A percentile compares a stretch with the other conserved stretches of the same genome.
These are phyloP conservation scores for Uronychia setigera DNA, from an alignment of 73 alveolate species.

Conservation along the genomic window DNA sequence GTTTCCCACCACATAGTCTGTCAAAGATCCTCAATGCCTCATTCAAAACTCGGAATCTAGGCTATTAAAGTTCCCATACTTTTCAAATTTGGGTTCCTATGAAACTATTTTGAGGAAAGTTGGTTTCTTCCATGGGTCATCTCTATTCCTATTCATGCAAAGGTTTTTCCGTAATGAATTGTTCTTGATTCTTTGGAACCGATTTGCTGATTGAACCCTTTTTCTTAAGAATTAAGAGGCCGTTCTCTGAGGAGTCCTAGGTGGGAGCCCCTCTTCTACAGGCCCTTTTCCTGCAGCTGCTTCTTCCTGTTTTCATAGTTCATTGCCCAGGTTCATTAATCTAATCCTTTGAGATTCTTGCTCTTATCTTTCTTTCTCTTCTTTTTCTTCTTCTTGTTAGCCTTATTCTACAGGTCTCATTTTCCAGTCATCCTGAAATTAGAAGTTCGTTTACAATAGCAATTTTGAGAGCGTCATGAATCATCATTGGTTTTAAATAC, in stretches of 20 bases:
- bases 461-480: conserved; percentile 63
- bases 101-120: neutral
- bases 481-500: conserved; percentile 61
- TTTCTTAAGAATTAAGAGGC: no score
- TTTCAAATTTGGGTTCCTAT: neutral
- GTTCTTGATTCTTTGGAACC: no score
- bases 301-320: neutral
- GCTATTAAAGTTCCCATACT: neutral
- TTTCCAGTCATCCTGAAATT: no score
- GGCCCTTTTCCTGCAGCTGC: no score
- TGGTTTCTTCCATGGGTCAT: neutral
- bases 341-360: neutral
- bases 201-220: no score
- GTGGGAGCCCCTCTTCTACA: no score
- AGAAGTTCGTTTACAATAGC: neutral
- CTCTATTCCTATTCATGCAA: neutral
- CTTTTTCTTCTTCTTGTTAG: neutral
- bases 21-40: neutral
- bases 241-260: no score
- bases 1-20: neutral
- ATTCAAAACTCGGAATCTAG: neutral
- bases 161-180: neutral
- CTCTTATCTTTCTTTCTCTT: neutral
- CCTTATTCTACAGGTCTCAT: neutral
- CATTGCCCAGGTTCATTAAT: no score